Percentiles rank a stretch among this genome's conserved stretches.
Evolutionary conservation across 2,329 filamentous ascomycete species (phyloP).

Genomic region (Penicillium sp.): DNA sequence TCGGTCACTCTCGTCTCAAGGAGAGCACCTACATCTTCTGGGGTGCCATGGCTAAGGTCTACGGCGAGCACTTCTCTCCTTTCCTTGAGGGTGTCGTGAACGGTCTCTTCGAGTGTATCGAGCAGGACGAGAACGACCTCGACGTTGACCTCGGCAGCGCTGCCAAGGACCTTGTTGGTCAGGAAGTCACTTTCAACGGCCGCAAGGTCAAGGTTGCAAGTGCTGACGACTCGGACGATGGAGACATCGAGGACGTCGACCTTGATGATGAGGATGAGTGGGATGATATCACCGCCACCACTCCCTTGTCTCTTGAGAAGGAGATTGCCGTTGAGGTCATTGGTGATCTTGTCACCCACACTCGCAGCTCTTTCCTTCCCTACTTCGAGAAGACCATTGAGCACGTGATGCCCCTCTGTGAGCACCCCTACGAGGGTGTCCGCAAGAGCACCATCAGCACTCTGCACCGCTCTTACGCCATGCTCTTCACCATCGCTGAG

Average conservation of each 20-base stretch:
- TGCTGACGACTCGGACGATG: conserved; percentile 59
- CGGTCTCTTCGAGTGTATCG: conserved; percentile 76
- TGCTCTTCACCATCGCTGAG: conserved; percentile 85
- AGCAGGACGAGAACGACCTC: conserved; percentile 83
- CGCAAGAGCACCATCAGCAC: conserved; percentile 90
- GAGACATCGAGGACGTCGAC: conserved; percentile 64
- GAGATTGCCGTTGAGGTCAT: conserved; percentile 95
- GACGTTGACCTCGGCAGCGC: conserved; percentile 75
- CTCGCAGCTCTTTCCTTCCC: conserved; percentile 74
- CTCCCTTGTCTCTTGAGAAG: conserved; percentile 90
- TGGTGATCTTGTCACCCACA: conserved; percentile 87
- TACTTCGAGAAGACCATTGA: conserved; percentile 90
- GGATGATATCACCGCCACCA: conserved; percentile 81
- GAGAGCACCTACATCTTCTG: conserved; percentile 98
- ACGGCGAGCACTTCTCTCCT: conserved; percentile 64
- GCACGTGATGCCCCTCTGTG: conserved; percentile 74
- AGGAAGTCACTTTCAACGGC: conserved; percentile 75
- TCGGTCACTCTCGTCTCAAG: conserved; percentile 86
- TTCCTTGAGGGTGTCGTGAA: conserved; percentile 51
- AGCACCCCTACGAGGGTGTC: conserved; percentile 90
- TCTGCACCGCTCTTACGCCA: conserved; percentile 89
- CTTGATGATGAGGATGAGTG: conserved; percentile 81
- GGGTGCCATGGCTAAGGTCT: conserved; percentile 92
- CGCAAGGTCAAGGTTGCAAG: conserved; percentile 82
- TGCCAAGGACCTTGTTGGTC: conserved; percentile 71